phyloP scores from a whole-genome alignment of 169 alveolate genomes.

The Plasmodium inui region DNA sequence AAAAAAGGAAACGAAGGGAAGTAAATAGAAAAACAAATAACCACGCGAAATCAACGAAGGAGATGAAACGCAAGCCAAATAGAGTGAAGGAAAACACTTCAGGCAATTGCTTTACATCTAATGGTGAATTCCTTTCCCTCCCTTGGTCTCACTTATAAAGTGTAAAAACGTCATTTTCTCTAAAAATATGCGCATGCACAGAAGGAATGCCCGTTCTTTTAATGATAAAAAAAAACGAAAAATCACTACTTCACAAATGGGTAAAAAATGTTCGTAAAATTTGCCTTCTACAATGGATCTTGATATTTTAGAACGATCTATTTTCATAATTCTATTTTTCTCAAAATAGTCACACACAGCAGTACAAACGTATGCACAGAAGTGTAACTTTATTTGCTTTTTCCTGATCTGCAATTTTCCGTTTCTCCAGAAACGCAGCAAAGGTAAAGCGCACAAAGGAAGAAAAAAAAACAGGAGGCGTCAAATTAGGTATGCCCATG shows the following conservation, averaged over 20 bases:
- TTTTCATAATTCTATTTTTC: background rate
- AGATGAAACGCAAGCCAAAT: background rate
- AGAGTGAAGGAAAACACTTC: background rate
- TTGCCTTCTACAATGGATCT: background rate
- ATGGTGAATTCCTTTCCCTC: background rate
- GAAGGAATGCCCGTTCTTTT: background rate
- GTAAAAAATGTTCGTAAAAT: background rate
- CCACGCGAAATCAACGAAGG: no score
- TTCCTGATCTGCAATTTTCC: background rate
- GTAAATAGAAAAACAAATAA: background rate
- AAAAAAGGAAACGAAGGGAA: background rate
- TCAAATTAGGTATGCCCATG: background rate
- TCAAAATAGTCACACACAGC: background rate
- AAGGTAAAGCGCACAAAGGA: background rate
- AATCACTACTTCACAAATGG: background rate
- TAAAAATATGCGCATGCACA: background rate
- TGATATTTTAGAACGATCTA: background rate
- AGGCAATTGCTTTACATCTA: background rate
- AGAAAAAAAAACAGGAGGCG: background rate
- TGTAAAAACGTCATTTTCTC: background rate
- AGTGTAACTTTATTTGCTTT: background rate
- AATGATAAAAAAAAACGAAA: background rate
- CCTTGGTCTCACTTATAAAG: background rate
- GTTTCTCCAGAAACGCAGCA: conserved; percentile 1
- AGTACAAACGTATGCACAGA: background rate